Evolutionary conservation across 73 alveolate genomes (phyloP), one percentile per base, ranked within the genome.

Genomic region (Stentor coeruleus): DNA sequence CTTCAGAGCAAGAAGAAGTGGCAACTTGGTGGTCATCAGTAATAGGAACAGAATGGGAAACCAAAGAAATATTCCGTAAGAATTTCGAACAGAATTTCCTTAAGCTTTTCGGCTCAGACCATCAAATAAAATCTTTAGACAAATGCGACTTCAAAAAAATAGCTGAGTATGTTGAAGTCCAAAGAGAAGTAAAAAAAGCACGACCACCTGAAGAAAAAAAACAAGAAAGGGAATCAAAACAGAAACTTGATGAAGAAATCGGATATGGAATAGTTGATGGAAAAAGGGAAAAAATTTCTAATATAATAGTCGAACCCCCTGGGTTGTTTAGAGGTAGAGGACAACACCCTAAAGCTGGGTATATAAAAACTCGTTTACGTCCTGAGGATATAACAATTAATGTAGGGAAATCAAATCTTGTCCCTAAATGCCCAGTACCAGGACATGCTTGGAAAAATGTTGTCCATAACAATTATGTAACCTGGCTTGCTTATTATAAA

Each of bases 261-360:
- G 96, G 98, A 74, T 96, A 94, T 89, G 99, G 98, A 39, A 73
- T 97, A 20, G 98, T 97, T 35, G 99, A 97, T 86, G 98, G 98
- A 14, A 91, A 91, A 28, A 76, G 91, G 39, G 99, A 97, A 86
- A 95, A 95, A 82, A 92, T 97, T 57, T 90, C 97, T 28, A 94
- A 92, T 83, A 82, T 85, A 88, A 88, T 94, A 83, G 95, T 97
- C 31, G 99, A 97, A 77, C 98, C 98, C 1, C 99, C 99, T 0
- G 99, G 99, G 31, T 89, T 98, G 39, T 97, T 98, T 88, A 90
- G 99, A 58, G 99, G 99, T 30, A 95, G 99, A 74, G 99, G 99
- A 15, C 99, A 97, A 72, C 99, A 98, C 76, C 99, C 99, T 30
- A 88, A 88, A 37, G 97, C 98, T 35, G 99, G 99, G 33, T 79